Evolutionary conservation across 306 rosid genomes (phyloP), one percentile per base, ranked within the genome.

Genomic region (Ceratonia siliqua): DNA sequence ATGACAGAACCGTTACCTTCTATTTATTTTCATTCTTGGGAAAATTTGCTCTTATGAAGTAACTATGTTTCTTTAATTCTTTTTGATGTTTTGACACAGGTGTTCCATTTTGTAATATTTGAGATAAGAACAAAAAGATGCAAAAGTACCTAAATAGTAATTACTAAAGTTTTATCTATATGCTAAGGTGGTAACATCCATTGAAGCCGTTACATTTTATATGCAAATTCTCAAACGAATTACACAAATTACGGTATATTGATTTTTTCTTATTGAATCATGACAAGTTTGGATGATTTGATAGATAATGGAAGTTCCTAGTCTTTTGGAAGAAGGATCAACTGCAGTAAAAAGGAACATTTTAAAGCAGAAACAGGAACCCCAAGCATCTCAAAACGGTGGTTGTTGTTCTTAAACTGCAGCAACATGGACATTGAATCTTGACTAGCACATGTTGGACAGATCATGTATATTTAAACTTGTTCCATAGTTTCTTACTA

Each of bases 221-320:
- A n/a, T n/a, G n/a, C n/a, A n/a, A n/a, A n/a, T n/a, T n/a, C n/a
- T n/a, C n/a, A n/a, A n/a, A n/a, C n/a, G n/a, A n/a, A n/a, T n/a
- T n/a, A n/a, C n/a, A n/a, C n/a, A n/a, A 43, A 52, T 72, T 79
- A 73, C 9, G 61, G 8, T 46, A 58, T 48, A 57, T 38, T 46
- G 71, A n/a, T 27, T 28, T 58, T 49, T 52, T n/a, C 33, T 33
- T 58, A 45, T 43, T 4, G n/a, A 78, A 22, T 59, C 36, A 35
- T 89, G 69, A 84, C 48, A 20, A 76, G 43, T 52, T 61, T 45
- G 35, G 33, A 56, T 71, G 35, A 74, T 74, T 70, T 77, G 49
- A 58, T 75, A 92, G 98, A 92, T 92, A 77, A 90, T 87, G 98
- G 99, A 90, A 84, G 87, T 84, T 80, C 99, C 99, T 7, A 88